phyloP scores from a whole-genome alignment of 257 asterid genomes.

The Ocimum tenuiflorum region DNA sequence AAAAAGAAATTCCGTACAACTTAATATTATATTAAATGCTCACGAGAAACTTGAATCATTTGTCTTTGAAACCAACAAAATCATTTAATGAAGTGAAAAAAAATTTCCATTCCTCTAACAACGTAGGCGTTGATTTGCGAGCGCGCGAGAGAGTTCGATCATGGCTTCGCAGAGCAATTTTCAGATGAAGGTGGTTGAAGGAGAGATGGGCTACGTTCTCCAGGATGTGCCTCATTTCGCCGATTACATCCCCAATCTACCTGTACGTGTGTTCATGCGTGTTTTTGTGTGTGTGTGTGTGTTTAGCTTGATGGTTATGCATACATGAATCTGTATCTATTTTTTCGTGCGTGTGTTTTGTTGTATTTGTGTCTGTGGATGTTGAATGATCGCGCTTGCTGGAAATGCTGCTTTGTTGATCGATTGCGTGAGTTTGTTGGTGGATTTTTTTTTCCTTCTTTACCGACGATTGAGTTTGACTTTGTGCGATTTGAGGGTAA shows the following conservation, averaged over 20 bases:
- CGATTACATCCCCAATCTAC: conserved; percentile 56
- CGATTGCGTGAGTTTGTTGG: conserved; percentile 10
- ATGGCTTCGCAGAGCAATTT: conserved; percentile 36
- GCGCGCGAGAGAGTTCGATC: not conserved
- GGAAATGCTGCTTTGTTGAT: not conserved
- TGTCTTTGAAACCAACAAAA: not conserved
- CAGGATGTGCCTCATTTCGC: conserved; percentile 66
- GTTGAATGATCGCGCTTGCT: conserved; percentile 6
- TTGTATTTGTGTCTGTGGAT: not conserved
- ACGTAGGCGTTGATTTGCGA: conserved; percentile 9
- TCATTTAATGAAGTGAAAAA: not conserved
- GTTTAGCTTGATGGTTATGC: not conserved
- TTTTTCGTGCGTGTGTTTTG: not conserved
- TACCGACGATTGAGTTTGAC: no score
- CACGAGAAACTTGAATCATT: conserved; percentile 2
- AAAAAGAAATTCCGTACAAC: not conserved
- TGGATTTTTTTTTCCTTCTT: conserved; percentile 1
- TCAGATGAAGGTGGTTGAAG: conserved; percentile 52
- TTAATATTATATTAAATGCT: not conserved
- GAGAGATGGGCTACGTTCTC: conserved; percentile 52
- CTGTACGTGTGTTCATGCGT: conserved; percentile 24
- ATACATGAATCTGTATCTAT: conserved; percentile 9
- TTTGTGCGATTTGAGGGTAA: not conserved
- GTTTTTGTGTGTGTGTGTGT: no score
- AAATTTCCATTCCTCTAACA: not conserved